These are phyloP conservation scores for Aspergillus quadricinctus DNA, from an alignment of 2,329 filamentous ascomycete species.

Conservation along the genomic window DNA sequence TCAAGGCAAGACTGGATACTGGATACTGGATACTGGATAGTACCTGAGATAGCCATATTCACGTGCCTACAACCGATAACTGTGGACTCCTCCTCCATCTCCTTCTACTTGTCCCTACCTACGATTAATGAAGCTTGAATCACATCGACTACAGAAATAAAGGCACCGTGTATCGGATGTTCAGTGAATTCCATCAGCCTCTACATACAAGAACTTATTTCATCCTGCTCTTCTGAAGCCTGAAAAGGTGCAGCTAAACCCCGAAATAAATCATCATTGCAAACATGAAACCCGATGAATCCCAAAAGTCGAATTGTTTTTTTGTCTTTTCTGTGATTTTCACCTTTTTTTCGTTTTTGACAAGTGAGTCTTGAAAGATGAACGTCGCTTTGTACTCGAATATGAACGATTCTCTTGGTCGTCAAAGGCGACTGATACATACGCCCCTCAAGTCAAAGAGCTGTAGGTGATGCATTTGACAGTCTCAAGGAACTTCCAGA, in stretches of 20 bases:
- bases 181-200: background rate
- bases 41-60: background rate
- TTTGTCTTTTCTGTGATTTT: background rate
- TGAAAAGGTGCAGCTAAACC: background rate
- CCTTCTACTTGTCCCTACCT: background rate
- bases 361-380: background rate
- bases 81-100: background rate
- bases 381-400: background rate
- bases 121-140: background rate
- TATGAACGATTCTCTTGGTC: background rate
- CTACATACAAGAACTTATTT: background rate
- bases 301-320: background rate
- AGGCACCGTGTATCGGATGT: background rate
- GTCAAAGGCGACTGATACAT: background rate
- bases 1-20: background rate
- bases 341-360: background rate
- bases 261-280: background rate
- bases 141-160: background rate
- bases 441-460: slow-evolving; percentile 7
- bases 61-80: background rate
- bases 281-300: background rate
- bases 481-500: slow-evolving; percentile 33
- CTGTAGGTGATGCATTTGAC: slow-evolving; percentile 31
- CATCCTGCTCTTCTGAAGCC: background rate
- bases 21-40: background rate